These are phyloP conservation scores for Solanum chiquidenum DNA, from an alignment of 257 asterid species.

Conservation along the genomic window DNA sequence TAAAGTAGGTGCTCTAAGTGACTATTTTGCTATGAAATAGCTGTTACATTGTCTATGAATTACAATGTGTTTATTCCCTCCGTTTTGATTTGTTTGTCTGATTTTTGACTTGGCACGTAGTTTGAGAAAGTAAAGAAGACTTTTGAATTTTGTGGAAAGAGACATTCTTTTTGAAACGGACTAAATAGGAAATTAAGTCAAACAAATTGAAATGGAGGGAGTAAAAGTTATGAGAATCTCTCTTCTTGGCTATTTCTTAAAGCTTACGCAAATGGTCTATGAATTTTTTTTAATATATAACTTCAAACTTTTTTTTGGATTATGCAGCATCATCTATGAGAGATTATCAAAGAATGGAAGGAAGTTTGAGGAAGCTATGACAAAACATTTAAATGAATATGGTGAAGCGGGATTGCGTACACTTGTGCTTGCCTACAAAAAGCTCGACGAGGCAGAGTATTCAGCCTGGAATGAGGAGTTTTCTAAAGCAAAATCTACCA, in stretches of 20 bases:
- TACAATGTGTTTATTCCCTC: background rate
- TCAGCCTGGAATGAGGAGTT: constrained; percentile 91
- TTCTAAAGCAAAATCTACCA: constrained; percentile 63
- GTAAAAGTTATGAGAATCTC: background rate
- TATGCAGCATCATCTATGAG: constrained; percentile 83
- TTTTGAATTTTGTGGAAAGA: background rate
- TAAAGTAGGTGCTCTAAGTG: background rate
- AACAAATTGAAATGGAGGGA: background rate
- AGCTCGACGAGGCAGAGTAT: constrained; percentile 70
- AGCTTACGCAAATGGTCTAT: background rate
- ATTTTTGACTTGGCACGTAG: background rate
- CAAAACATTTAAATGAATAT: constrained; percentile 76
- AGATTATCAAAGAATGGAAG: constrained; percentile 67
- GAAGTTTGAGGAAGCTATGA: constrained; percentile 58
- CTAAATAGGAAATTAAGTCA: background rate
- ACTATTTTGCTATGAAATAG: background rate
- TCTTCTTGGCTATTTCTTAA: background rate
- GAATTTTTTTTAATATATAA: background rate
- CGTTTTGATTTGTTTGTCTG: background rate
- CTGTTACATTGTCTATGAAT: background rate
- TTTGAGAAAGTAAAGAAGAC: too few species aligned
- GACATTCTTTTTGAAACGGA: background rate
- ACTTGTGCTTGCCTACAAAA: constrained; percentile 86
- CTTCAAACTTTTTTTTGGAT: background rate
- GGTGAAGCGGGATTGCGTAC: constrained; percentile 96